phyloP scores from a whole-genome alignment of 495 filamentous ascomycete species.

The Aspergillus panamensis region DNA sequence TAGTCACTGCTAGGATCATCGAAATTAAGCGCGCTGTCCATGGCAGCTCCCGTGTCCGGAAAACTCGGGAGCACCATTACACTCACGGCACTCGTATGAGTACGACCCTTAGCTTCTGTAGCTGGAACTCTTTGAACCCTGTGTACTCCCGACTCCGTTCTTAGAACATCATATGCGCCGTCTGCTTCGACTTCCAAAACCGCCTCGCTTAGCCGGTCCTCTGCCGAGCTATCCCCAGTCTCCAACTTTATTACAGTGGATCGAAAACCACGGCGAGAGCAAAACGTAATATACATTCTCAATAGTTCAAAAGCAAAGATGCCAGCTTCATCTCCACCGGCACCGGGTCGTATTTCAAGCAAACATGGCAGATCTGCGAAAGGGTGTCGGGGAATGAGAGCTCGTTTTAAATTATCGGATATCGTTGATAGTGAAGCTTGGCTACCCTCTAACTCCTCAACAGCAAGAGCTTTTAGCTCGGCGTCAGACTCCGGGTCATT shows the following conservation, averaged over 20 bases:
- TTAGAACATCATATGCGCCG: constrained; percentile 74
- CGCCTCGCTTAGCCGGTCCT: constrained; percentile 71
- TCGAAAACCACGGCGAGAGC: constrained; percentile 59
- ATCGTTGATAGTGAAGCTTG: constrained; percentile 54
- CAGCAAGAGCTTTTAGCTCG: constrained; percentile 65
- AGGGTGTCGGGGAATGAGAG: constrained; percentile 83
- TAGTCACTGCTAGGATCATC: constrained; percentile 86
- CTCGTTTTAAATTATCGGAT: constrained; percentile 60
- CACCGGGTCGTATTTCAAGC: constrained; percentile 86
- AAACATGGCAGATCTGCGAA: constrained; percentile 92
- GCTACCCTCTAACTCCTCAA: constrained; percentile 71
- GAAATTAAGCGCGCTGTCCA: constrained; percentile 56
- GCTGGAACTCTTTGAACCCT: constrained; percentile 88
- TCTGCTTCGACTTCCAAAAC: constrained; percentile 76
- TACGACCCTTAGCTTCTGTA: constrained; percentile 85
- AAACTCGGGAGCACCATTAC: constrained; percentile 90
- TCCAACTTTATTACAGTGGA: constrained; percentile 55
- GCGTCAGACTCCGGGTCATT: constrained; percentile 57
- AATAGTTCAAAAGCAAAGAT: constrained; percentile 85
- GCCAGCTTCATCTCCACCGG: constrained; percentile 87
- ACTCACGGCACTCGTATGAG: constrained; percentile 86
- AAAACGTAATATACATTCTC: constrained; percentile 84
- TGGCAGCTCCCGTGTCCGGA: constrained; percentile 50
- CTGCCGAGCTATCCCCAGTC: constrained; percentile 51
- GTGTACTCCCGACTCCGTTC: constrained; percentile 90